phyloP scores from a whole-genome alignment of 768 basidiomycete genomes.

The Pleurotus djamor region DNA sequence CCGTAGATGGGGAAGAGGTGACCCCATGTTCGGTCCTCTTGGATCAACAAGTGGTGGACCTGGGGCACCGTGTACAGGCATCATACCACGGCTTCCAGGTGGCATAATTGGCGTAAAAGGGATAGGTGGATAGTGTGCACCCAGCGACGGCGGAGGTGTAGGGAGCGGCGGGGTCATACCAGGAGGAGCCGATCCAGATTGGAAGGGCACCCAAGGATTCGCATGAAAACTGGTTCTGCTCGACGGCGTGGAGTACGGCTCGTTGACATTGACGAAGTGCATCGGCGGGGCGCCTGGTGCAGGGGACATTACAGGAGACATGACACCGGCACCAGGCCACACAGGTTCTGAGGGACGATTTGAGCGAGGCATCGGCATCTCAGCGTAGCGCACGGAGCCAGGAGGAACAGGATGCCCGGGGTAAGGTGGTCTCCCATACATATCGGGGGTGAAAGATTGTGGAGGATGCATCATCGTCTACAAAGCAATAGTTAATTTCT shows the following conservation, averaged over 20 bases:
- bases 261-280: background rate
- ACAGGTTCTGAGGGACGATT: constrained; percentile 2
- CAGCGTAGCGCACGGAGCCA: background rate
- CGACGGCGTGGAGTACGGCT: background rate
- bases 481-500: no score
- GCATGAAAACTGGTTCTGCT: constrained; percentile 5
- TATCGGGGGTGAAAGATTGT: background rate
- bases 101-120: background rate
- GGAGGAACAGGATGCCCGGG: background rate
- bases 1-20: background rate
- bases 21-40: background rate
- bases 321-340: constrained; percentile 16
- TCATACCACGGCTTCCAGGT: background rate
- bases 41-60: background rate
- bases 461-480: background rate
- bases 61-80: background rate
- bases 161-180: background rate
- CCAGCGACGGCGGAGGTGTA: background rate
- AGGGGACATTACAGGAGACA: constrained; percentile 12
- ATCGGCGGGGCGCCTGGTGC: background rate
- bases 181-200: background rate
- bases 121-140: background rate
- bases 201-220: constrained; percentile 1
- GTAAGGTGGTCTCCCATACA: background rate
- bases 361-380: background rate